Percentiles rank a stretch among this genome's conserved stretches.
These are phyloP conservation scores for Taxawa tesnikishii DNA, from an alignment of 2,329 filamentous ascomycete genomes.

Conservation along the genomic window DNA sequence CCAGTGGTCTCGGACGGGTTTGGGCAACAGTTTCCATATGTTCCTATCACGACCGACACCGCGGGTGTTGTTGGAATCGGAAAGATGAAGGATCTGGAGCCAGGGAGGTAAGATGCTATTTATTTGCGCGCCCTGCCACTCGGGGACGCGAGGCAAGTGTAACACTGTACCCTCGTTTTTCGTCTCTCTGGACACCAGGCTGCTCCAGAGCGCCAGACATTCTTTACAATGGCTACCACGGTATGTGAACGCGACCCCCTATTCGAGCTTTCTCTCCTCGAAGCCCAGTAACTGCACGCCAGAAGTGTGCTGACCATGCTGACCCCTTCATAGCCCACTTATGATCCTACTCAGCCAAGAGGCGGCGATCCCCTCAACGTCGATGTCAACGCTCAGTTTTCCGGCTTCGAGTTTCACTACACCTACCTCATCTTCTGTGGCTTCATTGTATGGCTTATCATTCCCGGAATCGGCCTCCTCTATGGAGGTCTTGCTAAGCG, in stretches of 20 bases:
- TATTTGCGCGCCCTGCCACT: not conserved
- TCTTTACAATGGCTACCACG: not conserved
- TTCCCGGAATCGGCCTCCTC: slow-evolving; percentile 52
- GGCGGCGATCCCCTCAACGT: slow-evolving; percentile 42
- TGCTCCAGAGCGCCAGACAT: not conserved
- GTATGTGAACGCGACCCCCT: not conserved
- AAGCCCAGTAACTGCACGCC: not conserved
- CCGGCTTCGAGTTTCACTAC: slow-evolving; percentile 49
- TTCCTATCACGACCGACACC: not conserved
- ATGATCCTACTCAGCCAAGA: slow-evolving; percentile 30
- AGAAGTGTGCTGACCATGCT: not conserved
- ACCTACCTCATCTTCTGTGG: slow-evolving; percentile 46
- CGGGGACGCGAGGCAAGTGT: not conserved
- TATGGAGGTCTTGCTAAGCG: slow-evolving; percentile 52
- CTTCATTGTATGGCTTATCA: slow-evolving; percentile 54
- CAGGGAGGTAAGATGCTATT: not conserved
- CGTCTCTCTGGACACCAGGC: not conserved
- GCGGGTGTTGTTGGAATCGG: no score
- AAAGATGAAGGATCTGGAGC: not conserved
- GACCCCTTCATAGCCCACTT: slow-evolving; percentile 20
- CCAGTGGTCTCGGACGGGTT: not conserved
- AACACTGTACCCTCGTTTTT: not conserved
- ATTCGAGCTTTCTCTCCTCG: not conserved
- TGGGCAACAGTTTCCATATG: not conserved
- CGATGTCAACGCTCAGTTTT: slow-evolving; percentile 47